Evolutionary conservation across 1,284 basidiomycete species (phyloP).

Genomic region (Microbotryomycetes sp.): DNA sequence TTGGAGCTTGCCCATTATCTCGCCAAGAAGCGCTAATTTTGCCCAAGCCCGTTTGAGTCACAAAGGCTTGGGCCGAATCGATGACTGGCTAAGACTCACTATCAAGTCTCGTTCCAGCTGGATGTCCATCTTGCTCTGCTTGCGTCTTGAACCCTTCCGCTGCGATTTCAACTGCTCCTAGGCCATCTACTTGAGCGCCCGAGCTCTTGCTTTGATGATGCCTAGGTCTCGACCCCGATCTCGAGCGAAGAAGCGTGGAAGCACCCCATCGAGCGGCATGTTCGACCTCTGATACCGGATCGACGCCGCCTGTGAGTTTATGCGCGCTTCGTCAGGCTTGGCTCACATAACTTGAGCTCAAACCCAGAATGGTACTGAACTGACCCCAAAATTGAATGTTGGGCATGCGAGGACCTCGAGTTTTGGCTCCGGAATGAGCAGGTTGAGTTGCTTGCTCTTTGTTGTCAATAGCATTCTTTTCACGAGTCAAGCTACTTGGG

Average conservation of each 20-base stretch:
- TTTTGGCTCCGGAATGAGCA: too few species aligned
- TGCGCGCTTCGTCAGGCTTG: neutral
- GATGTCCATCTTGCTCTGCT: neutral
- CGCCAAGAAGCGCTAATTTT: too few species aligned
- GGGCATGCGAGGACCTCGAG: neutral
- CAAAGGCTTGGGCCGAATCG: too few species aligned
- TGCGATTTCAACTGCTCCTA: slow-evolving; percentile 2
- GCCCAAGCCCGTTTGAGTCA: too few species aligned
- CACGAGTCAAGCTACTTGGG: too few species aligned
- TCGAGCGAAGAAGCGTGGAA: neutral
- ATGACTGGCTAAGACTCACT: too few species aligned
- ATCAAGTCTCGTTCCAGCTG: too few species aligned
- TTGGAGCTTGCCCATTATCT: too few species aligned
- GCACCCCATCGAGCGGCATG: neutral
- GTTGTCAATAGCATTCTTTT: too few species aligned
- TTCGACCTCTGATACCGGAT: neutral
- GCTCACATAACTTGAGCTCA: neutral
- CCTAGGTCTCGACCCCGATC: too few species aligned
- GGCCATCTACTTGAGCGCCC: neutral
- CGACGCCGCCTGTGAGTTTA: neutral
- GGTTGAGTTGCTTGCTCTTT: too few species aligned
- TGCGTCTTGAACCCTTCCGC: slow-evolving; percentile 5
- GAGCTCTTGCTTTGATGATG: neutral
- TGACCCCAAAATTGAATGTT: neutral
- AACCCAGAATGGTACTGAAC: too few species aligned